Evolutionary conservation across 2,329 filamentous ascomycete species (phyloP), one percentile per base, ranked within the genome.

Genomic region (Beauveria scarabaeidicola): DNA sequence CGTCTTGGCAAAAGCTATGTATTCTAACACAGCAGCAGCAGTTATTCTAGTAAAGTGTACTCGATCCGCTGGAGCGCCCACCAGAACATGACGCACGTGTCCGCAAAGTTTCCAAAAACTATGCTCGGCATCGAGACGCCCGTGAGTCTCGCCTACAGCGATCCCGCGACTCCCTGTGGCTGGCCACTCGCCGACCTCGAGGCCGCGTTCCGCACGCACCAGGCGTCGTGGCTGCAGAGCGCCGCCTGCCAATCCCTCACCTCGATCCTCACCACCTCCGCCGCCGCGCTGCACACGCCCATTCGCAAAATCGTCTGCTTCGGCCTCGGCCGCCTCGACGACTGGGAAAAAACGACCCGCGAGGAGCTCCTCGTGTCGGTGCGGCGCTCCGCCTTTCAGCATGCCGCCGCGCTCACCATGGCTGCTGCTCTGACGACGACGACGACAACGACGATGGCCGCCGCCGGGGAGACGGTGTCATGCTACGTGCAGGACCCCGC

Each of bases 371-470:
- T 8, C 10, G n/a, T 5, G 3, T 52, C 38, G 9, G 25, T 40
- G 17, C 10, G n/a, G 25, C 38, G 40, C 21, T 29, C 47, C n/a
- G 40, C 38, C 47, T 27, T 13, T 3, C 56, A 59, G n/a, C 48
- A 63, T 68, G 70, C 64, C 63, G 64, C 64, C 67, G 69, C 59
- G 61, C 64, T 59, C 5, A 59, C 56, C n/a, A 59, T 59, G 56
- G 56, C 47, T 3, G 47, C 44, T n/a, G 19, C 27, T 3, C 8
- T 59, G 38, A 17, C 47, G 7, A 43, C 9, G 27, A 58, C 17
- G 29, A 51, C 36, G 43, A 8, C 8, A 21, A 21, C 21, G 10
- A 27, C 10, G 41, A 58, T 5, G 15, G 25, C 27, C 17, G 11
- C 13, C 2, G 13, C 32, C 32, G 32, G 32, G 32, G 13, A 6